Conservation (phyloP, 169 alveolate species). For the Miamiensis avidus region DNA sequence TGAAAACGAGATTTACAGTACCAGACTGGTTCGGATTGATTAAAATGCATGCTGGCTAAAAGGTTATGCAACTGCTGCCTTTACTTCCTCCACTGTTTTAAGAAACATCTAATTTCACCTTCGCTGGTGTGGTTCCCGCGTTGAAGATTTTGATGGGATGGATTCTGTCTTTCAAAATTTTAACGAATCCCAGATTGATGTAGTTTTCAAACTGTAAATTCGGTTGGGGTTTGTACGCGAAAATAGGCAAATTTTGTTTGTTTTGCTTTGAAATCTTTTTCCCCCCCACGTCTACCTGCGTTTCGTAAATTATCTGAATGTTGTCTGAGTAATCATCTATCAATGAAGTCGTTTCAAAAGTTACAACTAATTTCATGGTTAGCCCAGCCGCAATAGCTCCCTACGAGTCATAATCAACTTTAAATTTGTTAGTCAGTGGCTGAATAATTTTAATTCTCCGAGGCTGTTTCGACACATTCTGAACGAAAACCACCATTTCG, state of each 20-base stretch:
- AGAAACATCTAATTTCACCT: neutral
- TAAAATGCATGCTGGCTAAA: constrained; percentile 22
- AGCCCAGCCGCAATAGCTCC: constrained; percentile 77
- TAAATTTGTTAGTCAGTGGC: constrained; percentile 69
- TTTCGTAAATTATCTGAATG: constrained; percentile 54
- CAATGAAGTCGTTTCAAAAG: constrained; percentile 69
- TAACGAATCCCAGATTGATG: constrained; percentile 18
- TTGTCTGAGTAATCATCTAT: constrained; percentile 52
- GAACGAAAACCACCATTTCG: constrained; percentile 73
- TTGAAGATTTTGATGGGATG: constrained; percentile 24
- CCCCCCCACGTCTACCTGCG: constrained; percentile 30
- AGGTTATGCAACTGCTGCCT: too few species aligned
- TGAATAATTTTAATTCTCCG: constrained; percentile 73
- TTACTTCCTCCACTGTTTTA: constrained; percentile 17
- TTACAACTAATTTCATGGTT: constrained; percentile 72
- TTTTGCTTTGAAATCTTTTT: neutral
- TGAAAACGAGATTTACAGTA: constrained; percentile 38
- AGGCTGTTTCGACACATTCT: constrained; percentile 69
- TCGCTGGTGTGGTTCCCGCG: neutral
- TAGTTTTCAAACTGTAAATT: constrained; percentile 43
- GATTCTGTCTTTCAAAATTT: constrained; percentile 42
- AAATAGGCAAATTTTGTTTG: constrained; percentile 55
- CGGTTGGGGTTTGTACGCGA: constrained; percentile 28
- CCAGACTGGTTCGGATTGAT: constrained; percentile 48
- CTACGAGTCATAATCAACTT: constrained; percentile 71